Base-by-base conservation (phyloP, 2,329 filamentous ascomycete species). In the Sporothrix pallida region DNA sequence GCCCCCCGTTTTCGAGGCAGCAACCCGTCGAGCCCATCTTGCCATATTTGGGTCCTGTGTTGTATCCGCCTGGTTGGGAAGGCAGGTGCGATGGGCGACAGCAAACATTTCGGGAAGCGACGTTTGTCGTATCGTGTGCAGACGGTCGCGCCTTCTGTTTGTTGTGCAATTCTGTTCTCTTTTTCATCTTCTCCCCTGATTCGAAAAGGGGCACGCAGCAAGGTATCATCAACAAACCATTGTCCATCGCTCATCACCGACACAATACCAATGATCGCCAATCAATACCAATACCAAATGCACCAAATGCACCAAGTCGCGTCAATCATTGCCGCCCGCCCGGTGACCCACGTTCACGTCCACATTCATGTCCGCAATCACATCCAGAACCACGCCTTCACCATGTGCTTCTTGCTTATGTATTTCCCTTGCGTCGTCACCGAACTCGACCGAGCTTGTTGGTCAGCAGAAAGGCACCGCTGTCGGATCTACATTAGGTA, bases 81-180 rank as follows among this genome's bases (percentile, higher is more conserved):
- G n/a, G 52, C 52, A 54, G 20, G 52, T 13, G 12, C 52, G 52
- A 26, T 56, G 20, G 46, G 46, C 7, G 20, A 3, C 8, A 17
- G 7, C 7, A 12, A n/a, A 26, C 52, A 23, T 23, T 9, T 56
- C 52, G 52, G 52, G 52, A 56, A 56, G 52, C 52, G 52, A 26
- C 20, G 52, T 56, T 10, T 37, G 31, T 37, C 7, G 4, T 37
- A 6, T 37, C 31, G 7, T 3, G 31, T 37, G 31, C 31, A 37
- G n/a, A 12, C 23, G 52, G 7, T 60, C 56, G 56, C 56, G 56
- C 56, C 56, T 60, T 60, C 56, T 23, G 56, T 37, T 37, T 60
- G 56, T 17, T 17, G 31, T 31, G 31, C 31, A 31, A 31, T 31
- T 31, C 31, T 31, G 31, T 31, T 31, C 31, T 31, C 31, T 31